These are phyloP conservation scores for Leishmania amazonensis DNA, from an alignment of 208 protist species.

Conservation along the genomic window DNA sequence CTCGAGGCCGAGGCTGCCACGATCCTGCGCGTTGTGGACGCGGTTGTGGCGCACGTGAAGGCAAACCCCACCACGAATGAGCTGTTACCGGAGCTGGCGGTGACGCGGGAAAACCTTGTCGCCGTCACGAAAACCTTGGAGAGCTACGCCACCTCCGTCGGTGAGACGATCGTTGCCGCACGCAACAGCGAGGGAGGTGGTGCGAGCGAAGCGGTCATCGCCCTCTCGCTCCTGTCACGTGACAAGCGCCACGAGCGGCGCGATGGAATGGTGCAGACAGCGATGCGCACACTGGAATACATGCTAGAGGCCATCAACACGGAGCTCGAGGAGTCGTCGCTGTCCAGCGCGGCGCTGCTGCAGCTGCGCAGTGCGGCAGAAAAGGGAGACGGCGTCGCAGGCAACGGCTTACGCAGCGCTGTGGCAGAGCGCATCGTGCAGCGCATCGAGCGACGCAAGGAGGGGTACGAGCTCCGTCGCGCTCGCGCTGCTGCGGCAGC, in stretches of 20 bases:
- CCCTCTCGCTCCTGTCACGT: conserved; percentile 7
- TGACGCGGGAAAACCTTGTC: conserved; percentile 12
- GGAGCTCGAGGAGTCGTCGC: conserved; percentile 52
- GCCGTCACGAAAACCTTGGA: conserved; percentile 29
- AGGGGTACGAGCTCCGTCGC: conserved; percentile 49
- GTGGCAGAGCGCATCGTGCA: conserved; percentile 62
- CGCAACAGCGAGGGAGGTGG: conserved; percentile 16
- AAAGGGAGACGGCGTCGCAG: conserved; percentile 15
- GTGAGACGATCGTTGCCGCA: conserved; percentile 28
- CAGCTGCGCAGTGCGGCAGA: conserved; percentile 37
- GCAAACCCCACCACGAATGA: conserved; percentile 35
- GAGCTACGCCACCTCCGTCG: conserved; percentile 30
- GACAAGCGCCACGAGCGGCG: conserved; percentile 55
- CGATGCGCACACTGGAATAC: conserved; percentile 55
- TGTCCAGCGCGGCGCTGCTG: conserved; percentile 37
- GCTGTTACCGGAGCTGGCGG: conserved; percentile 28
- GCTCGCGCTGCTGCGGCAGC: conserved; percentile 23
- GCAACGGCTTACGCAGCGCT: conserved; percentile 20
- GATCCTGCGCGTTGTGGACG: conserved; percentile 57
- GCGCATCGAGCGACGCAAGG: conserved; percentile 61
- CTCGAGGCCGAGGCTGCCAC: conserved; percentile 79
- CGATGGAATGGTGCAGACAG: conserved; percentile 58
- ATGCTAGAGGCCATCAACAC: conserved; percentile 82
- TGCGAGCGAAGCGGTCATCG: neutral
- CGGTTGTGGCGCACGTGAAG: conserved; percentile 41